These are phyloP conservation scores for Antitrichia curtipendula DNA, from an alignment of 225 moss, liverwort and hornwort species.

Conservation along the genomic window DNA sequence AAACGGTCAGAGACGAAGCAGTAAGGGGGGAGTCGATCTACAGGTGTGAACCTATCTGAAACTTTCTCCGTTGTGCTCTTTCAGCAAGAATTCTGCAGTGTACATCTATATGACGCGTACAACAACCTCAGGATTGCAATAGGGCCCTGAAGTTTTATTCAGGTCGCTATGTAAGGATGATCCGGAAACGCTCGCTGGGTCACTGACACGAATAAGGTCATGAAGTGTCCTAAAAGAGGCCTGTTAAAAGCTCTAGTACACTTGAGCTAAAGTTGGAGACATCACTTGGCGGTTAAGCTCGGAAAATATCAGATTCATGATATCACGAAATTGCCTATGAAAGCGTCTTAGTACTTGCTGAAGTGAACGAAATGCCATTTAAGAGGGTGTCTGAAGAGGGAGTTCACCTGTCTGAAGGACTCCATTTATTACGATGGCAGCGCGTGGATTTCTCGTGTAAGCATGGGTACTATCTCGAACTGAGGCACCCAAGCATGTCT, in stretches of 20 bases:
- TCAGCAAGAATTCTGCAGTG: not conserved
- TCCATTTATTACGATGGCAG: slow-evolving; percentile 13
- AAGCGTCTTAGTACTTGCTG: not conserved
- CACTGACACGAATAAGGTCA: not conserved
- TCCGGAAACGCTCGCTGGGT: not conserved
- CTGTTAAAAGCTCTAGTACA: not conserved
- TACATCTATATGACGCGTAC: not conserved
- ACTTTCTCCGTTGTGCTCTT: not conserved
- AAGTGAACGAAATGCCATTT: not conserved
- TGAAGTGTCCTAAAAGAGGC: not conserved
- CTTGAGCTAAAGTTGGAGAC: not conserved
- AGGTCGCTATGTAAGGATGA: not conserved
- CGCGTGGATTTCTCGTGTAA: slow-evolving; percentile 36
- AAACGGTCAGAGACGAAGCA: not conserved
- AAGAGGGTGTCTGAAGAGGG: not conserved
- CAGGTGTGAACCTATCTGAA: not conserved
- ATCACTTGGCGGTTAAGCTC: not conserved
- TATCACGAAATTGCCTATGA: not conserved
- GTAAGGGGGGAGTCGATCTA: not conserved
- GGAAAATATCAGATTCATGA: not conserved
- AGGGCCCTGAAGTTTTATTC: not conserved
- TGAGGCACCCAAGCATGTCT: slow-evolving; percentile 77
- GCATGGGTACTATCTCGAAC: slow-evolving; percentile 61
- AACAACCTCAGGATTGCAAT: not conserved
- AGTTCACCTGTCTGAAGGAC: slow-evolving; percentile 15